Base-by-base conservation (phyloP, 345 rosid genomes). In the Citrus sinensis region DNA sequence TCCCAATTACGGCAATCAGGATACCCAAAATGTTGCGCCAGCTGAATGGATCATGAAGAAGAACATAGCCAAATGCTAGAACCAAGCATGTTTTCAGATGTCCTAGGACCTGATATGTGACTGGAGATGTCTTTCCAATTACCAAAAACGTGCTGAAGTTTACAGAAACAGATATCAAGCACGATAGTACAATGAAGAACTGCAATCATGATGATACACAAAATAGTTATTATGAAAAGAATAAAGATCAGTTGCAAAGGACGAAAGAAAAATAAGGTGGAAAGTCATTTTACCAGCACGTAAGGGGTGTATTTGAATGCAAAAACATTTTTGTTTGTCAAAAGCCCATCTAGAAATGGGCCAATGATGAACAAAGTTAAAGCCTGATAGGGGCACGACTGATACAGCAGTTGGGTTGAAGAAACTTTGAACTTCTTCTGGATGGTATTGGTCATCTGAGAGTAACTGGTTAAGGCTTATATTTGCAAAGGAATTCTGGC, bases 371-470 rank as follows among this genome's bases (percentile, higher is more conserved):
- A 97, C 85, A 97, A 86, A 30, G 98, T 97, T 40, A 94, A 78
- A 0, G 99, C 99, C 84, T 97, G 99, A 82, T 97, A 97, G 16
- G 99, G 99, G 86, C 98, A 94, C 54, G 99, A 97, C 87, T 97
- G 99, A 81, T 97, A 97, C 65, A 97, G 89, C 80, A 97, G 98
- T 73, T 97, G 99, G 71, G 99, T 97, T 60, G 99, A 97, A 73
- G 99, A 97, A 67, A 97, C 98, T 84, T 94, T 97, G 88, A 92
- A 97, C 86, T 94, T 97, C 93, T 97, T 97, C 89, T 97, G 99
- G 86, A 97, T 97, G 58, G 99, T 97, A 82, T 97, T 97, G 80
- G 99, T 97, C 99, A 97, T 97, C 99, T 97, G 85, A 81, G 51
- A 60, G 65, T 39, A 61, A 71, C 32, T 82, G 80, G 91, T 96